Conservation (phyloP, 2,329 filamentous ascomycete species). For the Sclerotinia trifoliorum region DNA sequence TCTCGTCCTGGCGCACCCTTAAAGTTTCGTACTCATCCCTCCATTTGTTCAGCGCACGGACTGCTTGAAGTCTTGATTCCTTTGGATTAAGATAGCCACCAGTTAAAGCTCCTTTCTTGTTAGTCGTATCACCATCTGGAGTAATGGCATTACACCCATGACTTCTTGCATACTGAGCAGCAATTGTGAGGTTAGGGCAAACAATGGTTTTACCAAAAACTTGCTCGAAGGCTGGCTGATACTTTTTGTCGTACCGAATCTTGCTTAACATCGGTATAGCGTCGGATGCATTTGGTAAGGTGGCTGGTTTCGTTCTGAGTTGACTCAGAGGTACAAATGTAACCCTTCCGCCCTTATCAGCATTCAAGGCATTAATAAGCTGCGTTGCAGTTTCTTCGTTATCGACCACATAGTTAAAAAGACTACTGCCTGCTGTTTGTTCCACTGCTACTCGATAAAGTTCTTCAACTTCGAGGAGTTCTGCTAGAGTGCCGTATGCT, state of each 20-base stretch:
- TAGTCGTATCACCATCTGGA: conserved; percentile 88
- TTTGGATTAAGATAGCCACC: conserved; percentile 89
- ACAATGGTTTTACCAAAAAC: conserved; percentile 96
- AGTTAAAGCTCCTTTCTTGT: conserved; percentile 92
- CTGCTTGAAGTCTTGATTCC: conserved; percentile 81
- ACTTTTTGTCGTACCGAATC: conserved; percentile 72
- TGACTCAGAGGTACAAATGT: conserved; percentile 94
- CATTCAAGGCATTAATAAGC: conserved; percentile 76
- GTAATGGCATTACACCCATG: conserved; percentile 93
- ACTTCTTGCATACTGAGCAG: conserved; percentile 85
- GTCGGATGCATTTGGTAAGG: conserved; percentile 82
- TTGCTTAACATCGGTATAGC: conserved; percentile 85
- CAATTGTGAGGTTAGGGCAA: conserved; percentile 84
- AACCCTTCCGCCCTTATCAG: conserved; percentile 77
- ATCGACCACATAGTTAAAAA: conserved; percentile 97
- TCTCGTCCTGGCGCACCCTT: conserved; percentile 60
- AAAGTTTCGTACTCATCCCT: conserved; percentile 72
- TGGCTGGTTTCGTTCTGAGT: conserved; percentile 66
- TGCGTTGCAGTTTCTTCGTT: conserved; percentile 82
- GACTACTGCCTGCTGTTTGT: conserved; percentile 84
- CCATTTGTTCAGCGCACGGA: conserved; percentile 72
- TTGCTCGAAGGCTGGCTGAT: conserved; percentile 84
- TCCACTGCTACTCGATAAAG: conserved; percentile 86
- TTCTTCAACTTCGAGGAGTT: conserved; percentile 84
- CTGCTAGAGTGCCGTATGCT: conserved; percentile 88